Evolutionary conservation across 306 rosid species (phyloP).

Genomic region (Betula pendula): DNA sequence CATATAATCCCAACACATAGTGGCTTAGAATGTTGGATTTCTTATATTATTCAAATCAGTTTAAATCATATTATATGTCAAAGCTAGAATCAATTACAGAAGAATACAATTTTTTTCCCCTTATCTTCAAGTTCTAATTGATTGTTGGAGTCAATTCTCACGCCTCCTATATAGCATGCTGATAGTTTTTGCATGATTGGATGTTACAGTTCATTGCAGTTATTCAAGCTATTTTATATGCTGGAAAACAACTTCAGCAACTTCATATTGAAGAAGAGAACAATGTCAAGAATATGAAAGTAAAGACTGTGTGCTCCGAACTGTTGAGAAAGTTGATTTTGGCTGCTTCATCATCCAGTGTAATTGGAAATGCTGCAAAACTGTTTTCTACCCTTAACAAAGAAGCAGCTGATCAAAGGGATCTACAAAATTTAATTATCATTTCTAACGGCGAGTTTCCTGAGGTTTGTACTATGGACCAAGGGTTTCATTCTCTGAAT

Average conservation of each 20-base stretch:
- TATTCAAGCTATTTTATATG: constrained; percentile 72
- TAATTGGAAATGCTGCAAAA: constrained; percentile 69
- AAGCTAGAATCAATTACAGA: not conserved
- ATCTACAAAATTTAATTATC: constrained; percentile 59
- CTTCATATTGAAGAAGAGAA: constrained; percentile 53
- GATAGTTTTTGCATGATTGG: constrained; percentile 26
- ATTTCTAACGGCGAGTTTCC: constrained; percentile 64
- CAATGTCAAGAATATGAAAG: constrained; percentile 16
- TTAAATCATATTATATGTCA: not conserved
- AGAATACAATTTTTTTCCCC: not conserved
- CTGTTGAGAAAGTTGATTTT: constrained; percentile 68
- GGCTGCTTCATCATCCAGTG: constrained; percentile 65
- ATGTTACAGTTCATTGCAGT: constrained; percentile 70
- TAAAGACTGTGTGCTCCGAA: constrained; percentile 41
- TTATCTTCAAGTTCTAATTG: constrained; percentile 16
- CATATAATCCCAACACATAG: too few relatives aligned
- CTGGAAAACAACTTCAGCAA: constrained; percentile 86
- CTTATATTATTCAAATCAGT: not conserved
- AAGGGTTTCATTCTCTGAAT: constrained; percentile 9
- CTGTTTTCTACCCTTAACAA: constrained; percentile 74
- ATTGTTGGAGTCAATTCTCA: constrained; percentile 26
- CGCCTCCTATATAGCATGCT: constrained; percentile 3
- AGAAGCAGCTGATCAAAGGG: constrained; percentile 76
- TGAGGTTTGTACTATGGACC: constrained; percentile 49
- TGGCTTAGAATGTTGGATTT: not conserved